These are phyloP conservation scores for Thalassiosira mediterranea DNA, from an alignment of 352 stramenopile genomes.

Conservation along the genomic window DNA sequence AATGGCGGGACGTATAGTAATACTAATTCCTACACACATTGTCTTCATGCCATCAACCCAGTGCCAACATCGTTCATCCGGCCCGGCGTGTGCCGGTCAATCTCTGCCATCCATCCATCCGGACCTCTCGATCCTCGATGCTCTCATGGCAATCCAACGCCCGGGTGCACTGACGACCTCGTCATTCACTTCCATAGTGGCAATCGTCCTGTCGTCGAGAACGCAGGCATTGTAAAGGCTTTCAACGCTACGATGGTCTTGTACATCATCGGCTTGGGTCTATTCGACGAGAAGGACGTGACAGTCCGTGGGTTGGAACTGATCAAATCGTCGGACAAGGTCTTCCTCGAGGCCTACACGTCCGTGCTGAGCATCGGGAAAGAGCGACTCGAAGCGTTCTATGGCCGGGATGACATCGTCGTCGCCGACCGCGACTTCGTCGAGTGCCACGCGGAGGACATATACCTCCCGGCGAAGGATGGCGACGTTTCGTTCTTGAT, in stretches of 20 bases:
- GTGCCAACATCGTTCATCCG: no score
- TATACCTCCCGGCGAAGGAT: constrained; percentile 90
- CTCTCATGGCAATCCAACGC: no score
- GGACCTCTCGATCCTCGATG: no score
- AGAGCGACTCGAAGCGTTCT: constrained; percentile 89
- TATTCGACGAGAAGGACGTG: constrained; percentile 98
- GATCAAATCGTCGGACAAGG: constrained; percentile 91
- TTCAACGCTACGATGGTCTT: constrained; percentile 93
- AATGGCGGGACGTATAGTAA: no score
- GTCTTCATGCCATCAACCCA: no score
- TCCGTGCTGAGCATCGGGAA: constrained; percentile 92
- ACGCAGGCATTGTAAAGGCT: no score
- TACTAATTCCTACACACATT: no score
- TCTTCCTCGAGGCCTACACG: constrained; percentile 99
- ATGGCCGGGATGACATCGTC: constrained; percentile 87
- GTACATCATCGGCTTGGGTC: constrained; percentile 96
- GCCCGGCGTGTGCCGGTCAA: no score
- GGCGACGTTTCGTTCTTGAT: constrained; percentile 96
- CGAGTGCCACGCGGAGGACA: constrained; percentile 95
- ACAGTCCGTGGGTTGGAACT: constrained; percentile 95
- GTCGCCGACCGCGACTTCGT: constrained; percentile 93
- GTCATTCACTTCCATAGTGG: no score
- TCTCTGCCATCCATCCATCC: no score
- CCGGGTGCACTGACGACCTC: no score
- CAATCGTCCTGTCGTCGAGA: no score